Evolutionary conservation across 805 yeast genomes (phyloP), one percentile per base, ranked within the genome.

Genomic region (Teunomyces lycoperdinae): DNA sequence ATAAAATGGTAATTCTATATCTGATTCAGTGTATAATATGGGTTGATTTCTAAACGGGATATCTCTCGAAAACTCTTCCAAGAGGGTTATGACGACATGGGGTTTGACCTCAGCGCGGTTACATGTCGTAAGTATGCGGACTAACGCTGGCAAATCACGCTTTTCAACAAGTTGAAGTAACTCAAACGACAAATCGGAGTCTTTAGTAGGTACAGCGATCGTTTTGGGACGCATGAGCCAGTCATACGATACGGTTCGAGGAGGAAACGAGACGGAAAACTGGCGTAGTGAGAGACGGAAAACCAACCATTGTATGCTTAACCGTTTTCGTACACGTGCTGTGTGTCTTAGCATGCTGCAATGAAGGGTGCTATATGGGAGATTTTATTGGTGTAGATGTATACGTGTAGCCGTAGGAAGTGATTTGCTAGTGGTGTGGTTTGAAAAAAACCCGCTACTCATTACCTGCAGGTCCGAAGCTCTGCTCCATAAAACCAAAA

Each of bases 1-100:
- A 29, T 29, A 50, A 29, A 29, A 36, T 8, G 51, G 48, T 14
- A 29, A 40, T 43, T 44, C 51, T 34, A 29, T 46, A 11, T 33
- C 55, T n/a, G 28, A 47, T 17, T 43, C 46, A 11, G 35, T 39
- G 41, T 38, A 38, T 26, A 38, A 26, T 28, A 38, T 38, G 16
- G 28, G 39, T 1, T 29, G 26, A 6, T 32, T 33, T 8, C 31
- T 36, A 2, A 16, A 26, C 11, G 46, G 44, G 7, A 32, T 27
- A 9, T 46, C 33, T n/a, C 27, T 11, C 28, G 43, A 36, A 13
- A 43, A 16, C 17, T 47, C 40, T 20, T 47, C 44, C 20, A 47
- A 27, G 11, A 43, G 24, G 20, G 28, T 38, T 4, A 40, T 16
- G 8, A 47, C 16, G n/a, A 47, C 16, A 10, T 47, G 41, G 17